Conservation (phyloP, 306 rosid genomes). For the Canavalia ensiformis region DNA sequence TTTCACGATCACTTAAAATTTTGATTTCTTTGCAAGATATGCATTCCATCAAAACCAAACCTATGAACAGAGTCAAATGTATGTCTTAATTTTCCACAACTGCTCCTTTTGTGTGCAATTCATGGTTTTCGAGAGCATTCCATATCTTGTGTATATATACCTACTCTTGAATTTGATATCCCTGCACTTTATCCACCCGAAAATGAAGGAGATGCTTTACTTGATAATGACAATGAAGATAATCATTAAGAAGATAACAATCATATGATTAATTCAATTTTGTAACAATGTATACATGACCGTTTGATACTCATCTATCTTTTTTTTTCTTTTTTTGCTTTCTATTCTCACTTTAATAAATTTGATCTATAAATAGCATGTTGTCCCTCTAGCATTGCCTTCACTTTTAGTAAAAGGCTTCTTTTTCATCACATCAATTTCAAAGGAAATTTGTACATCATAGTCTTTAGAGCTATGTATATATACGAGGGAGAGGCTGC, state of each 20-base stretch:
- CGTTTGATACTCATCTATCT: not conserved
- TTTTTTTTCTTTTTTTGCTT: not conserved
- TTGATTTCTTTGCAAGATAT: not conserved
- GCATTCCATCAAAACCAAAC: slow-evolving; percentile 9
- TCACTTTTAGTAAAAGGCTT: slow-evolving; percentile 32
- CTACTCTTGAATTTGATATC: not conserved
- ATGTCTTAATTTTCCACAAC: slow-evolving; percentile 3
- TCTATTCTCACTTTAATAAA: slow-evolving; percentile 37
- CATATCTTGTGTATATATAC: not conserved
- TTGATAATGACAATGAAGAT: slow-evolving; percentile 1
- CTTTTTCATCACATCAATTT: slow-evolving; percentile 21
- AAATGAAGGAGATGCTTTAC: not conserved
- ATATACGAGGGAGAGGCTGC: not conserved
- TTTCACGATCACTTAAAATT: not conserved
- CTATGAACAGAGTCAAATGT: not conserved
- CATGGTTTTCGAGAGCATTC: not conserved
- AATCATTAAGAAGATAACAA: slow-evolving; percentile 21
- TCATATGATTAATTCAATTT: slow-evolving; percentile 4
- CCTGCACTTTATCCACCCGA: not conserved
- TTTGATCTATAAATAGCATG: slow-evolving; percentile 7
- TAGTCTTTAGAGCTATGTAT: not conserved
- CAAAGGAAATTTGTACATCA: not conserved
- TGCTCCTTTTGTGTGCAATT: not conserved
- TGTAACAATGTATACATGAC: not conserved
- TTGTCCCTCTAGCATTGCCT: slow-evolving; percentile 28